Base-by-base conservation (phyloP, 345 rosid genomes). In the Salix koriyanagi region DNA sequence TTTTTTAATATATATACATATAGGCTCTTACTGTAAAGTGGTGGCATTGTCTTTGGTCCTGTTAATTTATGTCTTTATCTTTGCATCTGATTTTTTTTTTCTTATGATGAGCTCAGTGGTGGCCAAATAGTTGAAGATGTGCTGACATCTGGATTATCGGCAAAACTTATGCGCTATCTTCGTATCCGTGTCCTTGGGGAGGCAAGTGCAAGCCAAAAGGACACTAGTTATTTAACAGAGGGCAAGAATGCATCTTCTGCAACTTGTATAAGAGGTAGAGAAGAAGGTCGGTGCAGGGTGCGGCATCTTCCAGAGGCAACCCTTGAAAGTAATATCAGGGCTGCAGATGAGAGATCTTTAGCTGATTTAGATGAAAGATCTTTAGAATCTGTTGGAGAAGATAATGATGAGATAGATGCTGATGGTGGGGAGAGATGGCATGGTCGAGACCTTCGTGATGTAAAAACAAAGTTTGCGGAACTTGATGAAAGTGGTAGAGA, bases 121-220 rank as follows among this genome's bases (percentile, higher is more conserved):
- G 97, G 97, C 75, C 97, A 80, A 80, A 82, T 93, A 78, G 96
- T 96, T 78, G 99, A 96, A 85, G 97, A 96, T 82, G 99, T 90
- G 64, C 81, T 96, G 89, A 88, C 91, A 25, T 96, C 96, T 82
- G 98, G 98, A 72, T 84, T 96, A 90, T 86, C 97, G 62, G 87
- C 90, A 10, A 96, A 91, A 87, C 97, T 96, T 78, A 93, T 96
- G 97, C 96, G 83, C 77, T 96, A 89, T 89, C 99, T 96, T 78
- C 97, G 97, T 30, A 66, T 92, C 41, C 90, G 96, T 71, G 92
- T 96, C 76, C 88, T 93, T 71, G 98, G 97, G 74, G 99, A 96
- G 86, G 69, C 81, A 11, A 79, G 84, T 80, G 70, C 84, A 60
- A 87, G 81, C 79, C 97, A 89, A 79, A 91, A 86, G 85, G 99